Conservation (phyloP, 1,139 yeast genomes). For the Debaryomycetaceae sp. region DNA sequence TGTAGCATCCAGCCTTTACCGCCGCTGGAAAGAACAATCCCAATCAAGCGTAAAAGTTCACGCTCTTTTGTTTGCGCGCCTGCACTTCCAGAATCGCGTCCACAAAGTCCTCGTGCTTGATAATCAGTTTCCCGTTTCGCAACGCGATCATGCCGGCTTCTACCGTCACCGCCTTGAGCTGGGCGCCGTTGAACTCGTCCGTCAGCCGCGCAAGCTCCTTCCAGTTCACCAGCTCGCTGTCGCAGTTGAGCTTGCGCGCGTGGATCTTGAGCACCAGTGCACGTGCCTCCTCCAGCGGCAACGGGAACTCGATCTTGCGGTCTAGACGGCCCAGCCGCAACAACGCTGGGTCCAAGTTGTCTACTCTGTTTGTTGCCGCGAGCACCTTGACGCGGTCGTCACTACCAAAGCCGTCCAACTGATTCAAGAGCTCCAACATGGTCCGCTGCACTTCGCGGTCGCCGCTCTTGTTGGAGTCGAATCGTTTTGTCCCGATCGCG, state of each 20-base stretch:
- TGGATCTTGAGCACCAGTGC: conserved; percentile 94
- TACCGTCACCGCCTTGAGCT: conserved; percentile 93
- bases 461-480: conserved; percentile 94
- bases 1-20: no score
- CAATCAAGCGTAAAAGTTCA: conserved; percentile 94
- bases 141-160: conserved; percentile 99
- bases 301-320: conserved; percentile 93
- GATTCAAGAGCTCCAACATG: conserved; percentile 93
- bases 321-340: conserved; percentile 96
- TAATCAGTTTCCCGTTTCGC: conserved; percentile 84
- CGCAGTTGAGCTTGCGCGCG: conserved; percentile 92
- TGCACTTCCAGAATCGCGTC: conserved; percentile 98
- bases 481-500: conserved; percentile 97
- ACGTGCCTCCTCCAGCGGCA: conserved; percentile 95
- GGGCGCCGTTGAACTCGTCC: conserved; percentile 98
- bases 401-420: conserved; percentile 96
- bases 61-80: conserved; percentile 91
- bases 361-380: conserved; percentile 98
- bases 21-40: no score
- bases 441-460: conserved; percentile 99
- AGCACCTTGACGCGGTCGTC: conserved; percentile 95
- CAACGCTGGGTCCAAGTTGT: conserved; percentile 93
- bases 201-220: conserved; percentile 95
- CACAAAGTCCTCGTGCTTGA: conserved; percentile 95
- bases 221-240: conserved; percentile 84